A percentile compares a stretch with the other conserved stretches of the same genome.
Evolutionary conservation across 176 grass and related monocot species (phyloP).

Genomic region (Urochloa ruziziensis): DNA sequence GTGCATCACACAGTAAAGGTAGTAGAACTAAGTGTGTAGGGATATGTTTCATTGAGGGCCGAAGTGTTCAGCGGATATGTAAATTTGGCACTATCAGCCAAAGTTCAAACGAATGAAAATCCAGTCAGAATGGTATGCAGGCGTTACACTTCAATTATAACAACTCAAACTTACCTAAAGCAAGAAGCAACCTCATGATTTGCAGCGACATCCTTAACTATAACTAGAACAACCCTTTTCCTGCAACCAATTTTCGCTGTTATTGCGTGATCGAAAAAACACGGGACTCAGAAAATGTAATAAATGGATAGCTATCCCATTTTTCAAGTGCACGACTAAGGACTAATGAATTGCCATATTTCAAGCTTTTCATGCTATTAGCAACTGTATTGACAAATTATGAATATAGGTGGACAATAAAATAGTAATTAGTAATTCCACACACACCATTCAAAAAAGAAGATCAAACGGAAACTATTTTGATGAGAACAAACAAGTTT

Average conservation of each 20-base stretch:
- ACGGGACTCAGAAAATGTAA: neutral
- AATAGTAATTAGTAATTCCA: neutral
- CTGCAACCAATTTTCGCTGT: slow-evolving; percentile 22
- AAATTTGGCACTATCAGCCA: neutral
- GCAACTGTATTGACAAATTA: too few species aligned
- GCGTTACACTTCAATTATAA: neutral
- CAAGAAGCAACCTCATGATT: slow-evolving; percentile 17
- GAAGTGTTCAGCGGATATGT: slow-evolving; percentile 11
- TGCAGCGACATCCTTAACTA: neutral
- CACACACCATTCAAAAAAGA: neutral
- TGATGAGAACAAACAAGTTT: neutral
- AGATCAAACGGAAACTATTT: neutral
- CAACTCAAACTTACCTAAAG: slow-evolving; percentile 27
- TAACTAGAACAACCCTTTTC: slow-evolving; percentile 42
- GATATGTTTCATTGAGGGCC: slow-evolving; percentile 14
- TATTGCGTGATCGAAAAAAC: neutral
- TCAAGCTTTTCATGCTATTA: neutral
- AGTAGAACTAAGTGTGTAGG: neutral
- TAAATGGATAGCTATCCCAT: neutral
- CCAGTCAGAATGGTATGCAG: neutral
- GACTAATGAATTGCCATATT: neutral
- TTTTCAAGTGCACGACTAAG: neutral
- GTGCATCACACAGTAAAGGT: slow-evolving; percentile 1
- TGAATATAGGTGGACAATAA: neutral
- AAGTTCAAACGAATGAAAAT: slow-evolving; percentile 12